These are phyloP conservation scores for Ophiostoma himal-ulmi DNA, from an alignment of 2,329 filamentous ascomycete species.

Conservation along the genomic window DNA sequence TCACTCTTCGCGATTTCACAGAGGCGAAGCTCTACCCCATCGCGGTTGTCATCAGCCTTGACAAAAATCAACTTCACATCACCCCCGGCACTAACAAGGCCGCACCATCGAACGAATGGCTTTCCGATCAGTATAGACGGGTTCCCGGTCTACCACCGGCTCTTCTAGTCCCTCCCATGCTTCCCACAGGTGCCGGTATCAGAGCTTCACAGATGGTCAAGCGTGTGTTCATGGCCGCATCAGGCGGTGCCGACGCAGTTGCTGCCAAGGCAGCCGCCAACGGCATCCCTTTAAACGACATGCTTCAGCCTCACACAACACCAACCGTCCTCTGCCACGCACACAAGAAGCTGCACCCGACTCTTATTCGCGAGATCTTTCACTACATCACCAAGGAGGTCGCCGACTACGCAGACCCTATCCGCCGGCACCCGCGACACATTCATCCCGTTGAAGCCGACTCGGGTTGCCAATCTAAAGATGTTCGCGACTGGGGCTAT, in stretches of 20 bases:
- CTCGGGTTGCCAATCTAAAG: not conserved
- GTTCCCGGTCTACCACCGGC: conserved; percentile 18
- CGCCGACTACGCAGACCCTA: conserved; percentile 22
- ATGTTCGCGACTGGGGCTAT: conserved; percentile 25
- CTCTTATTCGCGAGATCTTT: conserved; percentile 26
- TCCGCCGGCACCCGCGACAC: conserved; percentile 22
- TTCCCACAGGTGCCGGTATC: conserved; percentile 22
- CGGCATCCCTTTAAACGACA: conserved; percentile 16
- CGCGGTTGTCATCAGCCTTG: not conserved
- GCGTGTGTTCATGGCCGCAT: conserved; percentile 15
- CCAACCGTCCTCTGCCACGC: conserved; percentile 27
- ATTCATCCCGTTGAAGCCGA: not conserved
- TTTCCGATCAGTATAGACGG: conserved; percentile 19
- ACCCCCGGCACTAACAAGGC: not conserved
- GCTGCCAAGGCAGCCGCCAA: conserved; percentile 21
- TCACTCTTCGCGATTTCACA: not conserved
- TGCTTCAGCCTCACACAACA: conserved; percentile 10
- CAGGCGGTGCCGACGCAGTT: conserved; percentile 18
- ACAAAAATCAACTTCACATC: conserved; percentile 3
- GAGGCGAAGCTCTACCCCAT: conserved; percentile 14
- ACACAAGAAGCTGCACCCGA: conserved; percentile 27
- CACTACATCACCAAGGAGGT: conserved; percentile 34
- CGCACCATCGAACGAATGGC: conserved; percentile 19
- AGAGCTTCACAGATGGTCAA: conserved; percentile 24
- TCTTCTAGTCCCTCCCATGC: conserved; percentile 16